A percentile compares a stretch with the other conserved stretches of the same genome.
Evolutionary conservation across 805 yeast species (phyloP).

Genomic region (Starmerella lactis-condensi): DNA sequence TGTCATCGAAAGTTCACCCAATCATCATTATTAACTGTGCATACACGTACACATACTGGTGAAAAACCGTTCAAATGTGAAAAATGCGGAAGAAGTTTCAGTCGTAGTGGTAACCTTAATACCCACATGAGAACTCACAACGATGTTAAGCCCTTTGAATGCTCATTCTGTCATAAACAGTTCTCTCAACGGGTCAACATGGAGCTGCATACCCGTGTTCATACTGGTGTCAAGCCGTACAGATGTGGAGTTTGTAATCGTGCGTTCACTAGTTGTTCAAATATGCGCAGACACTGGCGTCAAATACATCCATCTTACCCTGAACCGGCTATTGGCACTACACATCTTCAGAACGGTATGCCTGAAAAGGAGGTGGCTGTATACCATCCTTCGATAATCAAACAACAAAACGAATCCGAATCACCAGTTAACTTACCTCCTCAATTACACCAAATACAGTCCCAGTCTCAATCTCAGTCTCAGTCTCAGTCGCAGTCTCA

Average conservation of each 20-base stretch:
- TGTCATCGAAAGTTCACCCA: slow-evolving; percentile 75
- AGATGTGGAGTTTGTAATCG: slow-evolving; percentile 43
- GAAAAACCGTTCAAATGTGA: slow-evolving; percentile 70
- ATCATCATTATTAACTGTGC: slow-evolving; percentile 67
- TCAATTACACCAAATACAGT: background rate
- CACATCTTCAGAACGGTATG: slow-evolving; percentile 11
- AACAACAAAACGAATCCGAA: background rate
- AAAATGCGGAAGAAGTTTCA: slow-evolving; percentile 67
- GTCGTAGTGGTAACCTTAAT: slow-evolving; percentile 72
- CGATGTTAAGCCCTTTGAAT: slow-evolving; percentile 54
- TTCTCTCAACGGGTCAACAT: slow-evolving; percentile 81
- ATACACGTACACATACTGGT: slow-evolving; percentile 74
- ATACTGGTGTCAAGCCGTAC: slow-evolving; percentile 84
- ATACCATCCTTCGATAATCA: slow-evolving; percentile 3
- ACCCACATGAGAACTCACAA: slow-evolving; percentile 74
- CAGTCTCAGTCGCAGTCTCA: background rate
- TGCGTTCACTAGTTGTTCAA: slow-evolving; percentile 14
- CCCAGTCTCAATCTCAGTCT: slow-evolving; percentile 1
- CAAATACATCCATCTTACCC: slow-evolving; percentile 14
- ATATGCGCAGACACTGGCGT: slow-evolving; percentile 17
- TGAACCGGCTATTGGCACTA: slow-evolving; percentile 13
- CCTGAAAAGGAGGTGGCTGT: slow-evolving; percentile 14
- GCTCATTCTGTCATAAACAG: slow-evolving; percentile 54
- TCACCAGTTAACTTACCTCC: background rate
- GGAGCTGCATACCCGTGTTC: slow-evolving; percentile 65